phyloP scores from a whole-genome alignment of 1,284 basidiomycete genomes.

The Trichosporon sp. region DNA sequence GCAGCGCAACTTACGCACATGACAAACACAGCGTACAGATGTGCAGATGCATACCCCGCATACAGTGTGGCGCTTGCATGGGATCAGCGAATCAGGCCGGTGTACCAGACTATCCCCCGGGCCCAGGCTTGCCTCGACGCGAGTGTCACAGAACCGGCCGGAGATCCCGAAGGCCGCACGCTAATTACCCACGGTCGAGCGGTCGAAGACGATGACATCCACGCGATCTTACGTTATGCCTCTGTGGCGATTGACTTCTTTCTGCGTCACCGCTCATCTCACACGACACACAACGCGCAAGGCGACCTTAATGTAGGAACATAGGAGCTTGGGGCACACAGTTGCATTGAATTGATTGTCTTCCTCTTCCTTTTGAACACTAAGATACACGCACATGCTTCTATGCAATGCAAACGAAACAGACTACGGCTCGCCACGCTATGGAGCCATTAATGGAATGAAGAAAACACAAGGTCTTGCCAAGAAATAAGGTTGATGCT shows the following conservation, averaged over 20 bases:
- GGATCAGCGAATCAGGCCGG: no score
- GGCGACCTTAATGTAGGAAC: no score
- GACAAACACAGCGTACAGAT: no score
- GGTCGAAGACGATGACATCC: not conserved
- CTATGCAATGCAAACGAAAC: conserved; percentile 4
- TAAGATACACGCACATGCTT: conserved; percentile 3
- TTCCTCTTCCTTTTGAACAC: not conserved
- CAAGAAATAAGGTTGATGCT: not conserved
- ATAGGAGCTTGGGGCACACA: conserved; percentile 2
- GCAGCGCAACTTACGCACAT: not conserved
- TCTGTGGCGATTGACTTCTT: not conserved
- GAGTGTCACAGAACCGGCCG: no score
- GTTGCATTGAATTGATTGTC: conserved; percentile 3
- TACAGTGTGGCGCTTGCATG: not conserved
- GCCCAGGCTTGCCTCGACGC: no score
- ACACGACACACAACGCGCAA: not conserved
- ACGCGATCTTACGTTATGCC: not conserved
- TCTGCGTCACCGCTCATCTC: not conserved
- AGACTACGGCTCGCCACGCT: not conserved
- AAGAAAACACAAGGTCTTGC: conserved; percentile 2
- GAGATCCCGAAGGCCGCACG: no score
- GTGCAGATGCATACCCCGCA: not conserved
- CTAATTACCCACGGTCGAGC: not conserved
- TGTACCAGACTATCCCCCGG: no score
- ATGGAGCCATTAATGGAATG: not conserved